Evolutionary conservation across 306 rosid species (phyloP), one percentile per base, ranked within the genome.

Genomic region (Benincasa hispida): DNA sequence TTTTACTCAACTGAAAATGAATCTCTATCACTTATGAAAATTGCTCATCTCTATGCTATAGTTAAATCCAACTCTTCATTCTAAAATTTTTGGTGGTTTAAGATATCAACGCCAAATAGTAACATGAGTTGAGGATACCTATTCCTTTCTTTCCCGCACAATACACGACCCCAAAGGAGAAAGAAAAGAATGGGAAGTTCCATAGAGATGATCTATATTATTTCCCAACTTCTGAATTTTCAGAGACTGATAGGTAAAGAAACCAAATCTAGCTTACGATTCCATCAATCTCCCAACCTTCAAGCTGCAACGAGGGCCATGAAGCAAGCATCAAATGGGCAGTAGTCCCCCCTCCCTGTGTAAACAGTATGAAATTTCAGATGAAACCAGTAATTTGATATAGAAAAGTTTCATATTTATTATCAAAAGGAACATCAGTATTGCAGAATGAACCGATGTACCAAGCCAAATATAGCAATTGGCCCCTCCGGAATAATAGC

Each of bases 301-400:
- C 93, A 78, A 94, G 97, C 81, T 89, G 97, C 82, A 92, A 78
- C 10, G 92, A 87, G 32, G 98, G 96, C 97, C 97, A 92, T 77
- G 91, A 84, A 80, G 84, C 89, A 77, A 94, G 97, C 91, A 94
- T 89, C 88, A 94, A 78, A 79, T 87, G 92, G 59, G 97, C 98
- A 79, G 91, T 87, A 77, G 98, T 94, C 79, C 97, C 97, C 75
- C 91, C 98, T 75, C 93, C 98, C 98, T 94, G 91, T 84, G 62
- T 79, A 68, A 78, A 55, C 76, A 78, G 68, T 75, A 55, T 37
- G 73, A 34, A 34, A 67, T 42, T 80, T 41, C 58, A 82, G 59
- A 28, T 65, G 74, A 80, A 55, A 42, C 66, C 72, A 76, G 48
- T 7, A 15, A 25, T 32, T 74, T 79, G 66, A 53, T 37, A 70